Percentiles rank a stretch among this genome's conserved stretches.
These are phyloP conservation scores for Massospora cicadina DNA, from an alignment of 371 early-diverging fungal species.

Conservation along the genomic window DNA sequence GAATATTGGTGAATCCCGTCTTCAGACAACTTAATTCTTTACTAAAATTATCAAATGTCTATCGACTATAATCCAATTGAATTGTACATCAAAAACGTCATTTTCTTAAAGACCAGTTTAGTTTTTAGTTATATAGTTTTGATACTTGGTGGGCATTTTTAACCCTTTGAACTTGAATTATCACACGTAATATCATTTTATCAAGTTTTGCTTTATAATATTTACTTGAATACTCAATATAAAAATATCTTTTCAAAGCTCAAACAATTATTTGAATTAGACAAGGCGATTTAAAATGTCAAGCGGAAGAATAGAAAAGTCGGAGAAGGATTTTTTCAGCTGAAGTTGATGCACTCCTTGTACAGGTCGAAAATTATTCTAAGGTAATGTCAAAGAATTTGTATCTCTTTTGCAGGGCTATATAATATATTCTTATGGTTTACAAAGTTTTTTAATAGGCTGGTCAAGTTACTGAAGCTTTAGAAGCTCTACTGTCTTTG, in stretches of 20 bases:
- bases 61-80: no score
- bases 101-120: no score
- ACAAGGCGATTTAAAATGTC: conserved; percentile 1
- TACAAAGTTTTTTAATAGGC: conserved; percentile 19
- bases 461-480: conserved; percentile 53
- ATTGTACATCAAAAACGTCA: no score
- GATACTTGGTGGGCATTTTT: no score
- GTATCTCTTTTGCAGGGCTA: no score
- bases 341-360: conserved; percentile 44
- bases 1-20: no score
- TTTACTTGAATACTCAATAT: not conserved
- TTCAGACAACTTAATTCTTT: no score
- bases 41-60: no score
- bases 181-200: no score
- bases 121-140: no score
- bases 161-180: no score
- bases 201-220: not conserved
- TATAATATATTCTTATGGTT: no score
- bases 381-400: conserved; percentile 28
- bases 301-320: conserved; percentile 45
- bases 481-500: conserved; percentile 55
- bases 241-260: not conserved
- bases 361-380: conserved; percentile 45
- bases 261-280: not conserved
- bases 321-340: conserved; percentile 72